phyloP scores from a whole-genome alignment of 2,329 filamentous ascomycete species.

The Fusarium torulosum region DNA sequence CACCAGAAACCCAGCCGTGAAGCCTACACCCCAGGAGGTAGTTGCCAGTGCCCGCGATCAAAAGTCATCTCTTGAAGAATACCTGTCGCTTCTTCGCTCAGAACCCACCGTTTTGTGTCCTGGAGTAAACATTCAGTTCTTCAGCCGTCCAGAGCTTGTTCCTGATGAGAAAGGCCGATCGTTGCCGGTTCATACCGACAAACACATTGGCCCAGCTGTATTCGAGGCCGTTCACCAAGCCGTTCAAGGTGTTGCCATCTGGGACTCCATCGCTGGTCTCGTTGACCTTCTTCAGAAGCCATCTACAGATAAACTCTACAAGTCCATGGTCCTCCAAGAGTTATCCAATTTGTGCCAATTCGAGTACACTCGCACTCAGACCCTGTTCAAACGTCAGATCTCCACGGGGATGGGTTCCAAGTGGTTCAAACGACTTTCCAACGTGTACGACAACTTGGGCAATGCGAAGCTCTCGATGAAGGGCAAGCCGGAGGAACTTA shows the following conservation, averaged over 20 bases:
- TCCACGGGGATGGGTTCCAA: conserved; percentile 53
- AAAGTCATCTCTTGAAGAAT: conserved; percentile 51
- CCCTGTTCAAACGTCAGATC: conserved; percentile 57
- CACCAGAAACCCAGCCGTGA: conserved; percentile 39
- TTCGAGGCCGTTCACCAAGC: conserved; percentile 57
- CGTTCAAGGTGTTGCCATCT: conserved; percentile 54
- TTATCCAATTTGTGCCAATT: conserved; percentile 59
- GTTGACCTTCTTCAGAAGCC: conserved; percentile 50
- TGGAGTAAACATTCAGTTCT: conserved; percentile 55
- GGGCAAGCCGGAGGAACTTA: conserved; percentile 56
- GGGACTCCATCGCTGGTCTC: conserved; percentile 56
- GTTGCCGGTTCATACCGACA: conserved; percentile 56
- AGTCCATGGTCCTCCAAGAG: conserved; percentile 58
- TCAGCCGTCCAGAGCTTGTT: conserved; percentile 57
- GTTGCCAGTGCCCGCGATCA: conserved; percentile 51
- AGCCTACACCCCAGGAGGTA: conserved; percentile 52
- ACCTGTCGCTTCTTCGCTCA: conserved; percentile 51
- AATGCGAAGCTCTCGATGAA: conserved; percentile 57
- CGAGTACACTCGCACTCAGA: conserved; percentile 57
- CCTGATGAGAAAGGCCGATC: conserved; percentile 59
- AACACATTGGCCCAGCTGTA: conserved; percentile 56
- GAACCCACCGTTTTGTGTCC: conserved; percentile 52
- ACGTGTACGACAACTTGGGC: conserved; percentile 52
- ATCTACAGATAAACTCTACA: conserved; percentile 49
- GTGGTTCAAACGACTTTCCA: conserved; percentile 58